Percentiles rank a stretch among this genome's conserved stretches.
Evolutionary conservation across 805 yeast genomes (phyloP).

Genomic region (Millerozyma acaciae): DNA sequence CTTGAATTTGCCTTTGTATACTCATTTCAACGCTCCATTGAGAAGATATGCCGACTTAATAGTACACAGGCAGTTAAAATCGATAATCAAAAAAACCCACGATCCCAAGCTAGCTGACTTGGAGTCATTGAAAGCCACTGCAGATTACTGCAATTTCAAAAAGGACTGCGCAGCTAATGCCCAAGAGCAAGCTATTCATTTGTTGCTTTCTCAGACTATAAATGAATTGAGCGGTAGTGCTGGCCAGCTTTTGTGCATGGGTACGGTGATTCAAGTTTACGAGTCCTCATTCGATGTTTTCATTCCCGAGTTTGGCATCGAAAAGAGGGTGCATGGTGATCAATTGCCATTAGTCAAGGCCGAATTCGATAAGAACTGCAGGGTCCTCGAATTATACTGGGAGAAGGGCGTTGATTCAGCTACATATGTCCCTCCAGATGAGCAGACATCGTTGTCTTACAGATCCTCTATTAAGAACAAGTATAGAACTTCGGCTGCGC

Average conservation of each 20-base stretch:
- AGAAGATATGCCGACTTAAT: constrained; percentile 89
- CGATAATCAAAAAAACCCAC: constrained; percentile 44
- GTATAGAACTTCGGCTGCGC: constrained; percentile 64
- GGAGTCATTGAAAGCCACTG: constrained; percentile 71
- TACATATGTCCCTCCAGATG: constrained; percentile 87
- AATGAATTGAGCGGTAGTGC: constrained; percentile 66
- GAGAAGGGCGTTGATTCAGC: constrained; percentile 90
- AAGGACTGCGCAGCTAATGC: constrained; percentile 91
- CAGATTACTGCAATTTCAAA: constrained; percentile 93
- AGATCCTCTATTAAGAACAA: constrained; percentile 75
- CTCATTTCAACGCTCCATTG: constrained; percentile 91
- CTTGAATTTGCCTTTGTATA: constrained; percentile 77
- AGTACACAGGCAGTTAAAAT: constrained; percentile 87
- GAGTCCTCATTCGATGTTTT: constrained; percentile 94
- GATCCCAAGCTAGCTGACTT: constrained; percentile 47
- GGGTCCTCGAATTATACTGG: constrained; percentile 84
- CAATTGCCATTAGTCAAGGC: constrained; percentile 91
- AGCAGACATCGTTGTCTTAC: constrained; percentile 70
- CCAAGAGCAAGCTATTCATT: constrained; percentile 91
- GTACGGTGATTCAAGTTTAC: constrained; percentile 85
- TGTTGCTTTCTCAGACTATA: constrained; percentile 77
- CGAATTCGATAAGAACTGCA: constrained; percentile 70
- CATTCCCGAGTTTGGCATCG: constrained; percentile 90
- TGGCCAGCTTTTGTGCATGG: constrained; percentile 81
- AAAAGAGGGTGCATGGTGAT: constrained; percentile 95